Base-by-base conservation (phyloP, 345 rosid genomes). In the Leavenworthia alabamica region DNA sequence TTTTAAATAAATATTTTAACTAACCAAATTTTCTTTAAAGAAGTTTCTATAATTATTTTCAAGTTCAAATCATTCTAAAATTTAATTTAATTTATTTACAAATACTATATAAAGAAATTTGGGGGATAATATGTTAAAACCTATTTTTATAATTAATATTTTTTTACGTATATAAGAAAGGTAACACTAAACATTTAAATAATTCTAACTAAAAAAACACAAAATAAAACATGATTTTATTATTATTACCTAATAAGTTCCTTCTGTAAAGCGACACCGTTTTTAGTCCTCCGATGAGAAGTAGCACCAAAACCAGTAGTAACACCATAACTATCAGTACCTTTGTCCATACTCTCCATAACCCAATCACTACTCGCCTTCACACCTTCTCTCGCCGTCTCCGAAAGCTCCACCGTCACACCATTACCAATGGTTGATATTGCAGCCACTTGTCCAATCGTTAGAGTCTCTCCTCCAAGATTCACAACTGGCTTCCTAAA, bases 351-450 rank as follows among this genome's bases (percentile, higher is more conserved):
- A 60, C 89, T 82, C 46, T 87, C 91, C 85, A 87, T 74, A 4
- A 87, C 89, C 95, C 91, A 85, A n/a, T 83, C 88, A 56, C 86
- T 82, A 48, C 95, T 87, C 6, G 90, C 91, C 45, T 87, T 67
- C 8, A 87, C 91, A 0, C 76, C 81, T n/a, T 71, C 73, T 24
- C 89, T 71, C 0, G 91, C 71, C 3, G 46, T 64, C 75, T 84
- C 91, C 10, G 84, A 69, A 2, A 84, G 66, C 73, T 80, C 82
- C 9, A 86, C 85, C 64, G 29, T 64, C 16, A 78, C 83, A 3
- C 55, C 74, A 0, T 62, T 55, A n/a, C 48, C 78, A 6, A 35
- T 37, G 26, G 60, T 44, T 0, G 97, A 85, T 3, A 84, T 69
- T 0, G 91, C 86, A 0, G 85, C 82, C 11, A 88, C 97, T 68